These are phyloP conservation scores for Tetrapisispora iriomotensis DNA, from an alignment of 805 yeast species.

Conservation along the genomic window DNA sequence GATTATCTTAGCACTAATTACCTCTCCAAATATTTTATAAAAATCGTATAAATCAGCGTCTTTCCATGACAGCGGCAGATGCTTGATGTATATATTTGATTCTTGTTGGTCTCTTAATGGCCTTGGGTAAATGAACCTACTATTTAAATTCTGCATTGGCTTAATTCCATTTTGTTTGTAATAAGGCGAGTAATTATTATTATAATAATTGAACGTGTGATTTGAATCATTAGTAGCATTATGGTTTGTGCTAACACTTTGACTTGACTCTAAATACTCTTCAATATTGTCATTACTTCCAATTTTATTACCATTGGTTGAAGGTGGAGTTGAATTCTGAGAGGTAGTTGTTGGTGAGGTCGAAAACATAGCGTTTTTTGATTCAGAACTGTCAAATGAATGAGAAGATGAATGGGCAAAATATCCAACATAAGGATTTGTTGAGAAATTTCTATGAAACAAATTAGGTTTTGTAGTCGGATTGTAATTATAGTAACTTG, in stretches of 20 bases:
- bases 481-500: not conserved
- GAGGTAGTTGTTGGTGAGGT: not conserved
- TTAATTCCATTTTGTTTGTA: not conserved
- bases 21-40: slow-evolving; percentile 40
- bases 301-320: not conserved
- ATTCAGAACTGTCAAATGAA: not conserved
- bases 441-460: not conserved
- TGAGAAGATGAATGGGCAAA: not conserved
- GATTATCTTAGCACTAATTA: slow-evolving; percentile 48
- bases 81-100: slow-evolving; percentile 63
- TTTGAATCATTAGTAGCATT: not conserved
- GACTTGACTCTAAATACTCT: not conserved
- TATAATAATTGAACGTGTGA: not conserved
- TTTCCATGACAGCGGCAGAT: slow-evolving; percentile 44
- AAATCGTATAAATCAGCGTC: slow-evolving; percentile 42
- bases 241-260: no score
- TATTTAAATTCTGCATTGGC: not conserved
- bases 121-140: slow-evolving; percentile 16
- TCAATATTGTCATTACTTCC: not conserved
- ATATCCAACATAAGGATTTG: not conserved
- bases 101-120: slow-evolving; percentile 46
- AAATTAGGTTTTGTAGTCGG: not conserved
- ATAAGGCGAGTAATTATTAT: not conserved
- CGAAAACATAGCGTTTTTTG: not conserved
- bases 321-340: not conserved